A percentile compares a stretch with the other conserved stretches of the same genome.
phyloP scores from a whole-genome alignment of 2,329 filamentous ascomycete genomes.

The Aureobasidium melanogenum region DNA sequence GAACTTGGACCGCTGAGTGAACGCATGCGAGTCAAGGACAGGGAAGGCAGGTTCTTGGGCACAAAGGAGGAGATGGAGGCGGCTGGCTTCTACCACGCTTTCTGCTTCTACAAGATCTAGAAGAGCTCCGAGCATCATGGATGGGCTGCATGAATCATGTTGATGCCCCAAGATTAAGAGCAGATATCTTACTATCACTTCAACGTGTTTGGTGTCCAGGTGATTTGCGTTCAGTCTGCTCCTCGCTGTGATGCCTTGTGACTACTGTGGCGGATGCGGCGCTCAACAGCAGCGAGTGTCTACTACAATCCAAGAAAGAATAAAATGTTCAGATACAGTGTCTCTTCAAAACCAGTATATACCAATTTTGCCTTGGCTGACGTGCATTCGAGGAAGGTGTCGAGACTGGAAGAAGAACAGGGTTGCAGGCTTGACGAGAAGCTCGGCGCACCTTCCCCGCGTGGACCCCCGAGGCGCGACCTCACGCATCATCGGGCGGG shows the following conservation, averaged over 20 bases:
- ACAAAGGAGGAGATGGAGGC: slow-evolving; percentile 87
- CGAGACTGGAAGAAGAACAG: not conserved
- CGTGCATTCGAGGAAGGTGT: too few relatives aligned
- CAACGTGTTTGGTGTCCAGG: too few relatives aligned
- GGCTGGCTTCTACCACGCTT: slow-evolving; percentile 80
- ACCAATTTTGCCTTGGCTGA: too few relatives aligned
- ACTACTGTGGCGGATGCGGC: too few relatives aligned
- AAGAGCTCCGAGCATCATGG: not conserved
- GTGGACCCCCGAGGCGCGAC: not conserved
- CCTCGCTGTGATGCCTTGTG: too few relatives aligned
- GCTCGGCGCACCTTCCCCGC: slow-evolving; percentile 10
- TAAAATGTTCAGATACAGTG: too few relatives aligned
- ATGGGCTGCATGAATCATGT: not conserved
- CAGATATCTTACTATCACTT: too few relatives aligned
- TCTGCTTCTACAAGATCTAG: slow-evolving; percentile 93
- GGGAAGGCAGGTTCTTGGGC: slow-evolving; percentile 59
- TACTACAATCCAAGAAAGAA: too few relatives aligned
- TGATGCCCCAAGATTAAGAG: too few relatives aligned
- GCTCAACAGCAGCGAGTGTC: too few relatives aligned
- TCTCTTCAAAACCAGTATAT: too few relatives aligned
- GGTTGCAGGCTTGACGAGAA: not conserved
- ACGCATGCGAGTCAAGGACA: slow-evolving; percentile 84
- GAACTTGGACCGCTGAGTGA: slow-evolving; percentile 78
- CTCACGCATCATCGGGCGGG: slow-evolving; percentile 1
- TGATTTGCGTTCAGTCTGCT: too few relatives aligned